These are phyloP conservation scores for Colletotrichum sp. DNA, from an alignment of 2,329 filamentous ascomycete species.

Conservation along the genomic window DNA sequence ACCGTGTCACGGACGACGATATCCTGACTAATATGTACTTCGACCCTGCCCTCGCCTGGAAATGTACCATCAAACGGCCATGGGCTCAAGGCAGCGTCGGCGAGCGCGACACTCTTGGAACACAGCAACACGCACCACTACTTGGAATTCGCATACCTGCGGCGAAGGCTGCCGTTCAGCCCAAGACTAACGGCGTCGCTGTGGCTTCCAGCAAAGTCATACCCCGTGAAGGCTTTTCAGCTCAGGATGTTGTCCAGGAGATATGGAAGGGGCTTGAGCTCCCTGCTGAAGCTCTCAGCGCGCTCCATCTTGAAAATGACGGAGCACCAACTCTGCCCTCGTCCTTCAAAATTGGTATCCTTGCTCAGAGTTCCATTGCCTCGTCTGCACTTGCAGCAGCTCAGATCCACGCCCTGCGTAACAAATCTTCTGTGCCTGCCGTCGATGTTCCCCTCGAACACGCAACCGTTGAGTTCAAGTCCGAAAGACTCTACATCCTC, in stretches of 20 bases:
- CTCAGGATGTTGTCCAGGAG: neutral
- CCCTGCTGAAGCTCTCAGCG: neutral
- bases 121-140: conserved; percentile 41
- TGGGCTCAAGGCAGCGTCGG: conserved; percentile 38
- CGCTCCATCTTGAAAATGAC: neutral
- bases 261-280: conserved; percentile 3
- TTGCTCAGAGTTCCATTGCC: conserved; percentile 58
- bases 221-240: neutral
- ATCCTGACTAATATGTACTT: conserved; percentile 45
- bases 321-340: conserved; percentile 36
- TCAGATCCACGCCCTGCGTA: conserved; percentile 43
- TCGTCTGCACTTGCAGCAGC: conserved; percentile 55
- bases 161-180: neutral
- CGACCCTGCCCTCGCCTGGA: conserved; percentile 51
- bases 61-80: conserved; percentile 44
- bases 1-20: conserved; percentile 29
- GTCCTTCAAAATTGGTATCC: conserved; percentile 57
- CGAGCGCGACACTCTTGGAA: conserved; percentile 41
- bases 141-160: conserved; percentile 28
- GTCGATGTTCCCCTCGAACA: conserved; percentile 50
- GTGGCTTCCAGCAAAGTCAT: neutral
- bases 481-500: conserved; percentile 53
- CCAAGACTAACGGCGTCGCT: neutral
- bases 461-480: conserved; percentile 57
- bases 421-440: conserved; percentile 30